Conservation (phyloP, 2,329 filamentous ascomycete species). For the Ceratocystis cacaofunesta region DNA sequence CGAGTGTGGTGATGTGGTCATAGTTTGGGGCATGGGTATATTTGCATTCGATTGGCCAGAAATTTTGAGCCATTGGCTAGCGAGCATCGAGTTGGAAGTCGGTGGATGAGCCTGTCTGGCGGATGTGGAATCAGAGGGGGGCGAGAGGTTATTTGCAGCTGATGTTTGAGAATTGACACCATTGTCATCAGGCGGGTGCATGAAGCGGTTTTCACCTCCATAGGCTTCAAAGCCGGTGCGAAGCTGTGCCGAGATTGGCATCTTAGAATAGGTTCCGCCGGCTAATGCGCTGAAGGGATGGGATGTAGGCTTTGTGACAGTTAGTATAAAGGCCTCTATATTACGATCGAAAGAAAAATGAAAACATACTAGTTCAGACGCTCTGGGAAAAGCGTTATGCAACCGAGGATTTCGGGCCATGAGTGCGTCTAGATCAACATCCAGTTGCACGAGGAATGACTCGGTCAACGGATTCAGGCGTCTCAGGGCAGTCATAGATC, state of each 20-base stretch:
- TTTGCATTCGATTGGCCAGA: not conserved
- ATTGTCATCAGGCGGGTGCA: constrained; percentile 29
- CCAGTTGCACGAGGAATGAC: constrained; percentile 84
- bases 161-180: constrained; percentile 28
- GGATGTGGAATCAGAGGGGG: not conserved
- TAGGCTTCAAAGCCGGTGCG: constrained; percentile 30
- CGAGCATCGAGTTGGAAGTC: not conserved
- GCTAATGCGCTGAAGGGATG: not conserved
- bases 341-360: not conserved
- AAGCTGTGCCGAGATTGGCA: not conserved
- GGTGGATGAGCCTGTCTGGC: not conserved
- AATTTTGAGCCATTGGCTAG: not conserved
- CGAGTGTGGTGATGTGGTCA: not conserved
- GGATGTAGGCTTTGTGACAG: not conserved
- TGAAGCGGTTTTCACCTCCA: constrained; percentile 31
- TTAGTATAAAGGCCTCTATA: not conserved
- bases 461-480: constrained; percentile 80
- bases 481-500: constrained; percentile 81
- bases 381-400: constrained; percentile 39
- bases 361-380: constrained; percentile 35
- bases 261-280: not conserved
- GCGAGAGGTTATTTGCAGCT: constrained; percentile 26
- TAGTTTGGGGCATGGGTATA: not conserved
- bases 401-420: constrained; percentile 46
- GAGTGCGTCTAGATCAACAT: constrained; percentile 73